Conservation (phyloP, 129 eudicot species). For the Logfia minima region DNA sequence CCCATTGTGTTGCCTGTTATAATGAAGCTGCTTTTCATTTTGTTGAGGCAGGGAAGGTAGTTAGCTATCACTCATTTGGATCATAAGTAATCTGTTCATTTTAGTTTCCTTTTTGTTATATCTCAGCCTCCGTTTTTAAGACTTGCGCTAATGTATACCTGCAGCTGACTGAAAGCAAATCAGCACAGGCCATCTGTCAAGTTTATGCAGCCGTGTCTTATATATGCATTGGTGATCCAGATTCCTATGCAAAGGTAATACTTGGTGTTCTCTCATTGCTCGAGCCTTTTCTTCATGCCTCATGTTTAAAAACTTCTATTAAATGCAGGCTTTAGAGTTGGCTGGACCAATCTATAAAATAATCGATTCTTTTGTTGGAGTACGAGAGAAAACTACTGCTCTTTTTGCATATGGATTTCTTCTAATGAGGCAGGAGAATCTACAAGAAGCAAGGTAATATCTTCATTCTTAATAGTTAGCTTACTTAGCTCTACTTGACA, state of each 20-base stretch:
- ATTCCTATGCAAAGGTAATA: constrained; percentile 79
- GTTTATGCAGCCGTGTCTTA: constrained; percentile 89
- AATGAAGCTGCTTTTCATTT: constrained; percentile 90
- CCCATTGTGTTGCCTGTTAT: constrained; percentile 85
- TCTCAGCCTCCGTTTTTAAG: not conserved
- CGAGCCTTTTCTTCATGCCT: not conserved
- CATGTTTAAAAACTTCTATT: not conserved
- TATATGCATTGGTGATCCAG: constrained; percentile 91
- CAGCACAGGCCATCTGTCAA: constrained; percentile 81
- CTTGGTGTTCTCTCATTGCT: constrained; percentile 8
- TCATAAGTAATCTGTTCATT: not conserved
- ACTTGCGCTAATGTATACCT: constrained; percentile 14
- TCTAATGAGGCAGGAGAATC: constrained; percentile 88
- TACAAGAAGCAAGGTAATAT: constrained; percentile 87
- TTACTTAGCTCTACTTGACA: constrained; percentile 5
- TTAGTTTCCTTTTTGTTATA: not conserved
- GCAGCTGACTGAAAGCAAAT: constrained; percentile 87
- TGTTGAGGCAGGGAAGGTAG: constrained; percentile 83
- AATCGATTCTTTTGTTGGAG: constrained; percentile 88
- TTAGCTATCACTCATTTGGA: not conserved
- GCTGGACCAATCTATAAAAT: constrained; percentile 69
- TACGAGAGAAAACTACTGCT: constrained; percentile 78
- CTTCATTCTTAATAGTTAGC: constrained; percentile 1
- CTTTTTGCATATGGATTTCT: constrained; percentile 87
- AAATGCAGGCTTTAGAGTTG: constrained; percentile 86